These are phyloP conservation scores for Phytopythium chamaehyphon DNA, from an alignment of 352 stramenopile species.

Conservation along the genomic window DNA sequence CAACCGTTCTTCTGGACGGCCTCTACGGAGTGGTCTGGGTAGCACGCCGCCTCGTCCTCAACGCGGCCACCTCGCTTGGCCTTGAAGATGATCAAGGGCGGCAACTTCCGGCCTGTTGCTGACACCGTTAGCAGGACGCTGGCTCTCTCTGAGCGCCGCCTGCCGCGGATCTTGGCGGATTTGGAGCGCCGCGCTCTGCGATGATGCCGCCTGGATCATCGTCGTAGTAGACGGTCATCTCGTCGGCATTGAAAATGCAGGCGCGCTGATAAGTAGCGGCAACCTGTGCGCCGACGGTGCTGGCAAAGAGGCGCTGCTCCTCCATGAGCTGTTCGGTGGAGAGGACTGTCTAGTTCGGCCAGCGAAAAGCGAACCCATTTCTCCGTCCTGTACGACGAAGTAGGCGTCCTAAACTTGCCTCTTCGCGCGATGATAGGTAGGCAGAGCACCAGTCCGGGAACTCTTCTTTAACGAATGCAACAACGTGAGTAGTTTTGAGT, in stretches of 20 bases:
- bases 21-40: slow-evolving; percentile 4
- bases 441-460: slow-evolving; percentile 8
- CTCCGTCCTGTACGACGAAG: slow-evolving; percentile 8
- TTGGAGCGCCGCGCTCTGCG: slow-evolving; percentile 7
- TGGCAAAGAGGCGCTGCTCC: slow-evolving; percentile 11
- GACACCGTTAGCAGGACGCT: slow-evolving; percentile 14
- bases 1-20: slow-evolving; percentile 19
- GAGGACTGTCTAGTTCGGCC: slow-evolving; percentile 11
- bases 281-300: not conserved
- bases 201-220: slow-evolving; percentile 13
- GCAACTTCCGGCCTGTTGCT: slow-evolving; percentile 13
- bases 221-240: slow-evolving; percentile 17
- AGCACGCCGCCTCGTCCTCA: slow-evolving; percentile 9
- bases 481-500: slow-evolving; percentile 13
- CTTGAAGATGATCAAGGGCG: slow-evolving; percentile 16
- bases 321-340: slow-evolving; percentile 6
- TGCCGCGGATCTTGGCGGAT: not conserved
- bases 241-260: slow-evolving; percentile 15
- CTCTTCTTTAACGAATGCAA: slow-evolving; percentile 14
- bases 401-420: slow-evolving; percentile 10
- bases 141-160: slow-evolving; percentile 3
- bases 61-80: slow-evolving; percentile 9
- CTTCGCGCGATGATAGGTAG: slow-evolving; percentile 10
- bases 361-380: slow-evolving; percentile 15
- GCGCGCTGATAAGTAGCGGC: not conserved